Evolutionary conservation across 1,139 yeast genomes (phyloP), one percentile per base, ranked within the genome.

Genomic region (Yamadazyma dushanensis): DNA sequence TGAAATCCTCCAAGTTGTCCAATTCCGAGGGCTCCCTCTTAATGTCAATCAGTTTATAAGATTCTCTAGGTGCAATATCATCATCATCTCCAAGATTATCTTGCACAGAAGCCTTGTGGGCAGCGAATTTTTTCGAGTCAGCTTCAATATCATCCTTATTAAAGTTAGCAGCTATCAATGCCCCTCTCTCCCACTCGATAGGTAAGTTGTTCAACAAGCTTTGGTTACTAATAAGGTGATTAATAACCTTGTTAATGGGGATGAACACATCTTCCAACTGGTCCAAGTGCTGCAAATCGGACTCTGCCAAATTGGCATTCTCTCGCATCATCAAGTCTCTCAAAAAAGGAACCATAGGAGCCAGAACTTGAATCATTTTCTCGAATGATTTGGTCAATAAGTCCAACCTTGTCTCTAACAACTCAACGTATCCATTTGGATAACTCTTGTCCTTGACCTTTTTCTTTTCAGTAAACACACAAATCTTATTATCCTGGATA

Each of bases 381-480:
- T 69, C 72, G 40, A 84, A 61, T 2, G 83, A 67, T 48, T 74
- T 74, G 30, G 81, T 78, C 26, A 83, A 63, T 20, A 83, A 66
- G 33, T 79, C 81, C 33, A 83, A 65, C 35, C 92, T 61, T 16
- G 83, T 79, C 51, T 84, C 90, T 30, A 84, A 61, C 37, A 84
- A 60, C 49, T 84, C 92, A 10, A 83, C 85, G 46, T 83, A 82
- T 2, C 84, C 84, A 26, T 64, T 61, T 1, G 88, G 82, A 48
- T 80, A 82, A 31, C 63, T 61, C 52, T 79, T 78, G 43, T 83
- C 89, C 42, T 71, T 76, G 25, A 70, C 64, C 48, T 77, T 77
- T 57, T 76, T 77, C 62, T 82, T 74, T 45, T 83, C 87, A 18
- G 86, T 78, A 52, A 82, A 84, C 0, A 85, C 81, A 58, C 94